Conservation (phyloP, 169 alveolate genomes). For the Eimeria acervulina region DNA sequence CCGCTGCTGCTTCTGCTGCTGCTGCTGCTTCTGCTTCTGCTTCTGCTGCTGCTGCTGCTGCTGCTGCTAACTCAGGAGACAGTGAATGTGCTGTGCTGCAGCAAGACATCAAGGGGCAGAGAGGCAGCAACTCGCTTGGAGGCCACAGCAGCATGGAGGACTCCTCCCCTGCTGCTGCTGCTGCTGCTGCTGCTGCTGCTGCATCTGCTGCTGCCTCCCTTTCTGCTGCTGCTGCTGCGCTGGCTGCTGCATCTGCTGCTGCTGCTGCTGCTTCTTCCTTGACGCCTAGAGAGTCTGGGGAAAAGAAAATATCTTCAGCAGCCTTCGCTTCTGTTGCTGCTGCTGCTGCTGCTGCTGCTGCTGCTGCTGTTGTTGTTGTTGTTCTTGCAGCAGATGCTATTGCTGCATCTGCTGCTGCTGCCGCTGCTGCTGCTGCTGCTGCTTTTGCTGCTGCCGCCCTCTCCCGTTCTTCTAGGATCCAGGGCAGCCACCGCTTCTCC, state of each 20-base stretch:
- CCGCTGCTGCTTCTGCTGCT: neutral
- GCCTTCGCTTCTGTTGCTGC: neutral
- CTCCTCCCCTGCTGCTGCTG: neutral
- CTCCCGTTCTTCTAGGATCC: neutral
- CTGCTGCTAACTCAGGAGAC: neutral
- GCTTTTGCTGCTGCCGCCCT: neutral
- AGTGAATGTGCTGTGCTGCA: neutral
- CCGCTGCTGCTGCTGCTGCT: conserved; percentile 16
- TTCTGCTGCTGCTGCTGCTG: neutral
- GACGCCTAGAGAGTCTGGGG: neutral
- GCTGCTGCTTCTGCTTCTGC: neutral
- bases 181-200: too few relatives aligned
- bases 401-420: too few relatives aligned
- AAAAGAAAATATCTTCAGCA: neutral
- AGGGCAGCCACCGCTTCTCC: conserved; percentile 58
- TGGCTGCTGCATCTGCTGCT: too few relatives aligned
- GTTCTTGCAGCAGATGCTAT: conserved; percentile 20
- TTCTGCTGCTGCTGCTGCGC: too few relatives aligned
- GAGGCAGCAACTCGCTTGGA: neutral
- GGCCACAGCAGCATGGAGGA: neutral
- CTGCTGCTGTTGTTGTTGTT: conserved; percentile 1
- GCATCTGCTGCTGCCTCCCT: too few relatives aligned
- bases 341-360: conserved; percentile 41
- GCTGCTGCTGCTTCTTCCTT: conserved; percentile 8
- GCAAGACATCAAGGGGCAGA: neutral